Percentiles rank a stretch among this genome's conserved stretches.
These are phyloP conservation scores for Allium cepa DNA, from an alignment of 106 monocot genomes.

Conservation along the genomic window DNA sequence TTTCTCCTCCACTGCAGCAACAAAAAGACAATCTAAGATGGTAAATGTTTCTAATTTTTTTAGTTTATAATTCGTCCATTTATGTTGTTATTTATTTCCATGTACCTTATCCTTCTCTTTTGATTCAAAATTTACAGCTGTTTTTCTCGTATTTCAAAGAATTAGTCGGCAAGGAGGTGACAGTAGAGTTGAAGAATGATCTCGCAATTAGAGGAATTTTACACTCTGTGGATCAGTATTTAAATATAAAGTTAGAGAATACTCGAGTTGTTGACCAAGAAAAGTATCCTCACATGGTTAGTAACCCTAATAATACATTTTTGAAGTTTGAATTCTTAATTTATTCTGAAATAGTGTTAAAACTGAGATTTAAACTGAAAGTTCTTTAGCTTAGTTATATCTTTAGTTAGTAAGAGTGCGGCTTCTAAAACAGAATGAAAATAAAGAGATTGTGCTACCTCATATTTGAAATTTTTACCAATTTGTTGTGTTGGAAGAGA, in stretches of 20 bases:
- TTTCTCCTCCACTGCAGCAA: too few species aligned
- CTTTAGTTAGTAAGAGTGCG: too few species aligned
- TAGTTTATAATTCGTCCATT: too few species aligned
- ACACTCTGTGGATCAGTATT: conserved; percentile 9
- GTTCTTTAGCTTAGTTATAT: too few species aligned
- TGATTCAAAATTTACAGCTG: not conserved
- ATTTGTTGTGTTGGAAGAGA: too few species aligned
- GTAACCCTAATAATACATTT: not conserved
- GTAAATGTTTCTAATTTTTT: not conserved
- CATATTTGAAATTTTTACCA: too few species aligned
- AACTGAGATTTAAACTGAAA: too few species aligned
- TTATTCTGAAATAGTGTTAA: too few species aligned
- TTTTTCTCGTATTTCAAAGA: conserved; percentile 24
- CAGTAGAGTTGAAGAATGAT: conserved; percentile 24
- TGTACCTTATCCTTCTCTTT: not conserved
- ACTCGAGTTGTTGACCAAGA: conserved; percentile 15
- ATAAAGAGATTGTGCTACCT: too few species aligned
- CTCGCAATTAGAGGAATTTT: conserved; percentile 15
- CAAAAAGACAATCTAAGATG: not conserved
- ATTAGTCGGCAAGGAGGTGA: conserved; percentile 18
- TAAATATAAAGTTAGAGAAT: conserved; percentile 17
- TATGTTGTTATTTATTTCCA: not conserved
- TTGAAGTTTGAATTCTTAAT: too few species aligned
- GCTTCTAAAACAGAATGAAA: too few species aligned
- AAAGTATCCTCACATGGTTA: conserved; percentile 15